Evolutionary conservation across 176 grass and related monocot genomes (phyloP), one percentile per base, ranked within the genome.

Genomic region (Carex littledalei): DNA sequence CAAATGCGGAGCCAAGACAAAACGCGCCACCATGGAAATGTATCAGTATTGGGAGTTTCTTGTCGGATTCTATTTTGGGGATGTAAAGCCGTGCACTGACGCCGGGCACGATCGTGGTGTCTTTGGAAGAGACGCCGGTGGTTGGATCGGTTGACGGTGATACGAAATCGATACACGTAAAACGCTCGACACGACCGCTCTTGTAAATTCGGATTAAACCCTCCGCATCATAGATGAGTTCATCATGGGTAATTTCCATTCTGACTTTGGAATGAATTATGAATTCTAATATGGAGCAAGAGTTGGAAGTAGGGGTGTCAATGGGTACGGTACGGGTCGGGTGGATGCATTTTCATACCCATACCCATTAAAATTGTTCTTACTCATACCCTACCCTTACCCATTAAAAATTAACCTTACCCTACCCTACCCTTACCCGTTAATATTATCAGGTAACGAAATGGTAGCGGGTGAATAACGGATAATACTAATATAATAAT

Each of bases 1-100:
- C 86, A 83, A 87, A 96, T 26, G 91, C 87, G 14, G 94, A 96
- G 8, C 91, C 91, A 26, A 96, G 52, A 81, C 89, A 93, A 87
- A 96, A 93, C 11, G 84, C 87, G 1, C 91, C 91, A n/a, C 89
- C 94, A 31, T 93, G 94, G 81, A 86, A 93, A 86, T 85, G 86
- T 0, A 96, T 75, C 26, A 91, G 75, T 79, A 91, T 63, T 41
- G 87, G 91, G 8, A 93, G 49, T 61, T 89, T 93, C 26, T 64
- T 12, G 2, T 16, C 15, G 9, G 66, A 71, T 3, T 63, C 6
- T 15, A 78, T 31, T 39, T 3, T 5, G 3, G 89, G 94, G 37
- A 93, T 85, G 71, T 91, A 96, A 67, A 93, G 63, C 29, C 94
- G 81, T 45, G 86, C 89, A 50, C n/a, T 79, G 13, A 90, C 2